Base-by-base conservation (phyloP, 2,329 filamentous ascomycete species). In the Paradendryphiella salina region DNA sequence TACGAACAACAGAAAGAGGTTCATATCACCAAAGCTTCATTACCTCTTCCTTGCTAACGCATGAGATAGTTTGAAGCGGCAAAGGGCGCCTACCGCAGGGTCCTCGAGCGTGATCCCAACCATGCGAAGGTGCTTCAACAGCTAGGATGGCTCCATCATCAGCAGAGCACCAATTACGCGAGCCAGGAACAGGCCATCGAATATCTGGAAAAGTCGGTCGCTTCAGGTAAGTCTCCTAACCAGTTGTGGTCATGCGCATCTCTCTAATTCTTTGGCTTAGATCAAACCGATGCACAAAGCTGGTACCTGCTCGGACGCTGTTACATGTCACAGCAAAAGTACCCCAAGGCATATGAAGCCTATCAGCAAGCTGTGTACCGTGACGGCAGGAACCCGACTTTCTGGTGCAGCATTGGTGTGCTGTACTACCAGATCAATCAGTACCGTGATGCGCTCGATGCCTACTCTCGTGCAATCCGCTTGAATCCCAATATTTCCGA, bases 361-460 rank as follows among this genome's bases (percentile, higher is more conserved):
- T 97, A 97, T 74, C 94, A 99, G 72, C 94, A 99, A 78, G 94
- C 94, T 2, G 94, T 99, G 32, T 99, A 99, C 71, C 90, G 94
- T 50, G 94, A 99, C 72, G 94, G 94, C 28, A 88, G 94, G 63
- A 97, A 97, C 72, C 94, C 94, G 14, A 97, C 94, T 1, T 99
- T 97, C 79, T 99, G 94, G 94, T 97, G 94, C 79, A 97, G 93
- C 8, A 99, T 99, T 70, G 94, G 94, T 72, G 94, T 99, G 13
- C 82, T 99, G 52, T 99, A 99, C 75, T 99, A 97, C 77, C 94
- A 97, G 76, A 99, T 99, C 79, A 99, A 97, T 76, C 94, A 99
- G 77, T 99, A 99, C 76, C 87, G 94, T 52, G 94, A 99, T 79
- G 94, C 94, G 3, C 83, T 99, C 45, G 94, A 99, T 77, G 94